Evolutionary conservation across 371 early-diverging fungal species (phyloP).

Genomic region (Mortierella sp.): DNA sequence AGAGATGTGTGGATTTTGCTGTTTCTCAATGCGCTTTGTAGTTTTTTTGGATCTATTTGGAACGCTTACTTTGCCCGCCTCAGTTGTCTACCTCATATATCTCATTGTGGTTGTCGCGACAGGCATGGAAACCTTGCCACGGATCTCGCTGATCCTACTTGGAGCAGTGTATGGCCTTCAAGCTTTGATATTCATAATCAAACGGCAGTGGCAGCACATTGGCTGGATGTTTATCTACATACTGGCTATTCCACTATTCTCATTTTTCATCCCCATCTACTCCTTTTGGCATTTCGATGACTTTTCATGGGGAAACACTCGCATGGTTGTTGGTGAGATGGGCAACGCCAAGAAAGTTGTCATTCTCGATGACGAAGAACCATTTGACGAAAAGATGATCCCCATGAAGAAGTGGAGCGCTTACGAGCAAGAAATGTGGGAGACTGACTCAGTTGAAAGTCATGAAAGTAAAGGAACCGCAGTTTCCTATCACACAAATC

Average conservation of each 20-base stretch:
- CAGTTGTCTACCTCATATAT: slow-evolving; percentile 86
- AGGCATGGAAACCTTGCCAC: slow-evolving; percentile 67
- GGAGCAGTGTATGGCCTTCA: slow-evolving; percentile 65
- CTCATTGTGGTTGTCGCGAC: slow-evolving; percentile 74
- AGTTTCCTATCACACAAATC: slow-evolving; percentile 27
- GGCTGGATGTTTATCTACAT: slow-evolving; percentile 91
- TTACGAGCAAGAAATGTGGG: slow-evolving; percentile 73
- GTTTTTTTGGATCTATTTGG: slow-evolving; percentile 93
- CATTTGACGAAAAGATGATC: slow-evolving; percentile 78
- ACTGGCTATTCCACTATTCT: slow-evolving; percentile 76
- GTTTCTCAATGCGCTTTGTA: slow-evolving; percentile 96
- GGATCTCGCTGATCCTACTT: slow-evolving; percentile 70
- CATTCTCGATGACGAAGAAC: slow-evolving; percentile 67
- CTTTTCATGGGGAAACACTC: slow-evolving; percentile 90
- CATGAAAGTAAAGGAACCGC: slow-evolving; percentile 47
- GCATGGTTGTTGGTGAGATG: slow-evolving; percentile 79
- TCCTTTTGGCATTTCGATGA: slow-evolving; percentile 95
- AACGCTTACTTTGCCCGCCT: slow-evolving; percentile 93
- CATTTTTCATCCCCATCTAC: slow-evolving; percentile 78
- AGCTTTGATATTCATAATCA: slow-evolving; percentile 64
- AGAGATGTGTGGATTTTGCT: slow-evolving; percentile 96
- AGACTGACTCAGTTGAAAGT: slow-evolving; percentile 48
- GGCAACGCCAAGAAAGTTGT: slow-evolving; percentile 63
- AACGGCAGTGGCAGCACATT: slow-evolving; percentile 71
- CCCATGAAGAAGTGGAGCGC: slow-evolving; percentile 77